Evolutionary conservation across 2,329 filamentous ascomycete genomes (phyloP).

Genomic region (Fusarium acutatum): DNA sequence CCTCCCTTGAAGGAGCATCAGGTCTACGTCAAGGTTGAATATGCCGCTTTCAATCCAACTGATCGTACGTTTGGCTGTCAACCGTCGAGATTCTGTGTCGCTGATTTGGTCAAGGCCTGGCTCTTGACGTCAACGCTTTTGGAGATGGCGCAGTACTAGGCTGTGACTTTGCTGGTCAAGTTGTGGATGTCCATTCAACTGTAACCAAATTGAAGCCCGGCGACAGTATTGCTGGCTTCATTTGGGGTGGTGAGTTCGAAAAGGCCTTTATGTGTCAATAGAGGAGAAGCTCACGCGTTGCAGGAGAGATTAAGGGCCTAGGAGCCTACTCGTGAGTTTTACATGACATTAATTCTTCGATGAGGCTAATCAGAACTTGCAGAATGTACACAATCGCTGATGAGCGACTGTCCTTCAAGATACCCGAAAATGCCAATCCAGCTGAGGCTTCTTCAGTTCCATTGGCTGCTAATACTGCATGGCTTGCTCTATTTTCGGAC

Average conservation of each 20-base stretch:
- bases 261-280: fast-evolving
- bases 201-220: slow-evolving; percentile 21
- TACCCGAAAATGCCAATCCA: slow-evolving; percentile 40
- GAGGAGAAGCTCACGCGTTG: background rate
- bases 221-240: slow-evolving; percentile 31
- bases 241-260: slow-evolving; percentile 40
- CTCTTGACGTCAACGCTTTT: slow-evolving; percentile 49
- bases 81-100: fast-evolving
- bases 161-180: slow-evolving; percentile 48
- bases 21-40: slow-evolving; percentile 32
- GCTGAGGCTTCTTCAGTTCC: slow-evolving; percentile 49
- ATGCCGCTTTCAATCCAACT: slow-evolving; percentile 41
- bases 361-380: background rate
- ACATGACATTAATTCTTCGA: fast-evolving
- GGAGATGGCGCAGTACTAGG: slow-evolving; percentile 49
- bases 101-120: slow-evolving; percentile 29
- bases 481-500: slow-evolving; percentile 50
- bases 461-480: slow-evolving; percentile 49
- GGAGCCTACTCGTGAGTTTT: slow-evolving; percentile 45
- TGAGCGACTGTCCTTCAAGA: slow-evolving; percentile 49
- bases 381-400: slow-evolving; percentile 51
- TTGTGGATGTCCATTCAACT: slow-evolving; percentile 42
- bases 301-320: slow-evolving; percentile 40
- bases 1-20: slow-evolving; percentile 29
- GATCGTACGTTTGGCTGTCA: slow-evolving; percentile 19